Conservation (phyloP, 2,329 filamentous ascomycete genomes). For the Ustulina deusta region DNA sequence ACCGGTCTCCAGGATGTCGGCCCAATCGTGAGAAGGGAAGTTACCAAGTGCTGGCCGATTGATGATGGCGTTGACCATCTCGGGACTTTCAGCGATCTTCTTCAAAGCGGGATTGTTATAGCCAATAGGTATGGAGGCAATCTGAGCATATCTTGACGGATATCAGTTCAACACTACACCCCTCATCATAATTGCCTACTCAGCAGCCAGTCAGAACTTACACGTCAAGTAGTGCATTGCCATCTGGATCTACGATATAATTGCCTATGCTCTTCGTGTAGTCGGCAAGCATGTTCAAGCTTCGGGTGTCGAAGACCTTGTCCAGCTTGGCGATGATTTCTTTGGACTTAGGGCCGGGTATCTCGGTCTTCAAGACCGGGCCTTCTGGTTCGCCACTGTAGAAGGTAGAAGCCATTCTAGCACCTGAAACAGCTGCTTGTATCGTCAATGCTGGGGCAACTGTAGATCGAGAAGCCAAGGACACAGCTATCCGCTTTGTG, state of each 20-base stretch:
- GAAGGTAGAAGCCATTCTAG: slow-evolving; percentile 49
- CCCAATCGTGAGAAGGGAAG: slow-evolving; percentile 90
- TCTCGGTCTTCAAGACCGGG: slow-evolving; percentile 67
- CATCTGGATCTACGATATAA: slow-evolving; percentile 80
- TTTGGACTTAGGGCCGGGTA: slow-evolving; percentile 82
- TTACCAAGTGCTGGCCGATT: slow-evolving; percentile 91
- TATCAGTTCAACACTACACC: slow-evolving; percentile 29
- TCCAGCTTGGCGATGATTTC: slow-evolving; percentile 76
- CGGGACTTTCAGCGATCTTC: slow-evolving; percentile 76
- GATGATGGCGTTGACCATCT: slow-evolving; percentile 84
- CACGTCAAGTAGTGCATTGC: slow-evolving; percentile 79
- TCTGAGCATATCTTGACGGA: slow-evolving; percentile 79
- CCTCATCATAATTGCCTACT: background rate
- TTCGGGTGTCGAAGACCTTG: slow-evolving; percentile 86
- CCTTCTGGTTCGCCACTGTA: slow-evolving; percentile 62
- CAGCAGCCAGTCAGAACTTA: slow-evolving; percentile 54
- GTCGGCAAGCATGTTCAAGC: slow-evolving; percentile 84
- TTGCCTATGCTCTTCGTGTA: slow-evolving; percentile 82
- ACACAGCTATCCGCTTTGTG: slow-evolving; percentile 35
- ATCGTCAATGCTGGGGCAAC: slow-evolving; percentile 38
- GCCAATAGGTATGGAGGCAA: slow-evolving; percentile 90
- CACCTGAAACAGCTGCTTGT: slow-evolving; percentile 37
- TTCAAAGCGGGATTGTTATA: slow-evolving; percentile 89
- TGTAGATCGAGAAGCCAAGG: slow-evolving; percentile 32
- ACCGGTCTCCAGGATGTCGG: slow-evolving; percentile 80